Conservation (phyloP, 1,284 basidiomycete genomes). For the Rhodotorula glutinis region DNA sequence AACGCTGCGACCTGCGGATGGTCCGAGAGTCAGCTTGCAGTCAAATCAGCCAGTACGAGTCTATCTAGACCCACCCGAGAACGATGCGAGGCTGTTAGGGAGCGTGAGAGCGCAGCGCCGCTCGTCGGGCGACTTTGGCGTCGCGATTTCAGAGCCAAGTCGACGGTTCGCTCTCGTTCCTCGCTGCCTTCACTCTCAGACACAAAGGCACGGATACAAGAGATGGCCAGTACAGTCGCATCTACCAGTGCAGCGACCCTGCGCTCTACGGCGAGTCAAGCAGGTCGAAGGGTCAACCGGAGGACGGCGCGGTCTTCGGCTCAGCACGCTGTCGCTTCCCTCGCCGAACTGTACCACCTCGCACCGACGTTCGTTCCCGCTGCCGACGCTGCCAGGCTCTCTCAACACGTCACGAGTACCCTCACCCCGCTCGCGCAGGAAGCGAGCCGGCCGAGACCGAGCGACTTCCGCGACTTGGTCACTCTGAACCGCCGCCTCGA, state of each 20-base stretch:
- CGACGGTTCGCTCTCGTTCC: background rate
- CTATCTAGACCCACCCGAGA: too few species aligned
- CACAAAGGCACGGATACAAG: background rate
- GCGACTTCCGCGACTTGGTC: constrained; percentile 13
- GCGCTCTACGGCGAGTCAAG: background rate
- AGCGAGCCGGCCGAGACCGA: constrained; percentile 5
- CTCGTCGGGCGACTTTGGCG: too few species aligned
- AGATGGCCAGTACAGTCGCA: background rate
- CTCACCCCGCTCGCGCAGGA: background rate
- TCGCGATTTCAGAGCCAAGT: too few species aligned
- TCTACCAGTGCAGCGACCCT: background rate
- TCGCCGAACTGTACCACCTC: constrained; percentile 32
- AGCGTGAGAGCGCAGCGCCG: too few species aligned
- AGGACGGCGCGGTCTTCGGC: constrained; percentile 7
- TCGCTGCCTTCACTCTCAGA: background rate
- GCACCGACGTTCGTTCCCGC: constrained; percentile 30
- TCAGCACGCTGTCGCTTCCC: constrained; percentile 6
- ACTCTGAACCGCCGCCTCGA: constrained; percentile 15
- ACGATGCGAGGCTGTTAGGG: too few species aligned
- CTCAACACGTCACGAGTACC: constrained; percentile 1
- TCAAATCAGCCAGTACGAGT: too few species aligned
- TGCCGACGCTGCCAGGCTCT: background rate
- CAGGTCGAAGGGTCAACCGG: constrained; percentile 5
- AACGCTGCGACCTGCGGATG: too few species aligned
- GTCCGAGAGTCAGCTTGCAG: background rate